These are phyloP conservation scores for Claviceps digitariae DNA, from an alignment of 2,329 filamentous ascomycete species.

Conservation along the genomic window DNA sequence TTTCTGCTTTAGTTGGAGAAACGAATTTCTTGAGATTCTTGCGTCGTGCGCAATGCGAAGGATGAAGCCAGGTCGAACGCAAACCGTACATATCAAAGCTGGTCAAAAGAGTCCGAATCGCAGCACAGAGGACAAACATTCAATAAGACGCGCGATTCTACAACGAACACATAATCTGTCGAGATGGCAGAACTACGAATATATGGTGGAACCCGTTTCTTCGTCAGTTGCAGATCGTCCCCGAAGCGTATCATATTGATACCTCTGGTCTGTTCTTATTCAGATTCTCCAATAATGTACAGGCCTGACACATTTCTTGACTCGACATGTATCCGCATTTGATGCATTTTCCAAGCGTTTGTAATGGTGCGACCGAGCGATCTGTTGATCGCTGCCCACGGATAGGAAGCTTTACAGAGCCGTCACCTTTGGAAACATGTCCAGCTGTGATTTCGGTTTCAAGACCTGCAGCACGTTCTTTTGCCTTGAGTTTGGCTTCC, in stretches of 20 bases:
- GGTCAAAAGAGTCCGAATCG: not conserved
- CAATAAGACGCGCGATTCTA: not conserved
- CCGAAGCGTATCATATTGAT: slow-evolving; percentile 27
- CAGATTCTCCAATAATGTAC: slow-evolving; percentile 72
- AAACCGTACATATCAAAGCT: slow-evolving; percentile 8
- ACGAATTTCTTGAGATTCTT: slow-evolving; percentile 28
- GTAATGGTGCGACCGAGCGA: slow-evolving; percentile 32
- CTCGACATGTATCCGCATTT: slow-evolving; percentile 93
- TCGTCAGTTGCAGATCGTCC: not conserved
- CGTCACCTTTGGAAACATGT: slow-evolving; percentile 10
- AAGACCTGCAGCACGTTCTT: slow-evolving; percentile 10
- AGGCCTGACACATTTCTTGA: slow-evolving; percentile 87
- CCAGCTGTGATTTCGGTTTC: slow-evolving; percentile 21
- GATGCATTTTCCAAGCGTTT: slow-evolving; percentile 70
- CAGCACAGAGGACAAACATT: not conserved
- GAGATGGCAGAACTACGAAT: not conserved
- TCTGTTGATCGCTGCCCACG: slow-evolving; percentile 16
- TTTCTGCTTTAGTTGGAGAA: slow-evolving; percentile 35
- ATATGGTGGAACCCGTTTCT: not conserved
- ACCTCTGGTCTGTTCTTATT: slow-evolving; percentile 64
- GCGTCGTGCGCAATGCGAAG: not conserved
- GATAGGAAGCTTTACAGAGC: slow-evolving; percentile 22
- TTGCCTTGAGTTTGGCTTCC: slow-evolving; percentile 38
- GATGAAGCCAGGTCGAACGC: not conserved
- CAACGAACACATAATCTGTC: not conserved